These are phyloP conservation scores for Cutaneotrichosporon spelunceum DNA, from an alignment of 1,284 basidiomycete genomes.

Conservation along the genomic window DNA sequence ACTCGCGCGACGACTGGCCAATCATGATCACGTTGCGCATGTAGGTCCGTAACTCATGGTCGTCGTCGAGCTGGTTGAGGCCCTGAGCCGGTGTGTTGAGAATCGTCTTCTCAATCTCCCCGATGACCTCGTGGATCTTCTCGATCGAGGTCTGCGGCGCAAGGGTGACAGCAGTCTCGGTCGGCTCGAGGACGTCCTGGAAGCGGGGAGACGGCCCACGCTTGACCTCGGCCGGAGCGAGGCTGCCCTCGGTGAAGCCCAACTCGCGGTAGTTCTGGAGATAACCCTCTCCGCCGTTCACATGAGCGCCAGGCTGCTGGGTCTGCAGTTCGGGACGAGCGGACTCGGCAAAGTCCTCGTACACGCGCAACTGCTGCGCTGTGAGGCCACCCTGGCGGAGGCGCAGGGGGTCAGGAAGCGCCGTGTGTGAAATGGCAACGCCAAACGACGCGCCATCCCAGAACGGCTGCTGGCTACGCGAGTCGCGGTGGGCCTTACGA, in stretches of 20 bases:
- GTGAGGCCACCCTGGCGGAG: constrained; percentile 81
- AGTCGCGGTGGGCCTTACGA: constrained; percentile 80
- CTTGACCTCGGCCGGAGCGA: constrained; percentile 36
- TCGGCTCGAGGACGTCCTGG: constrained; percentile 31
- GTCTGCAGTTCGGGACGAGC: constrained; percentile 23
- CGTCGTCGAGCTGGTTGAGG: constrained; percentile 67
- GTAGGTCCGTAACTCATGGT: constrained; percentile 79
- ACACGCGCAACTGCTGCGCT: constrained; percentile 78
- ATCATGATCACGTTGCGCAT: constrained; percentile 76
- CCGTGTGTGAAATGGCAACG: constrained; percentile 69
- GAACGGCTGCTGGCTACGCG: constrained; percentile 62
- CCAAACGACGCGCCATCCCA: constrained; percentile 73
- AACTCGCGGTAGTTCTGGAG: constrained; percentile 32
- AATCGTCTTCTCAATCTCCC: constrained; percentile 76
- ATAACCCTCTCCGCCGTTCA: constrained; percentile 28
- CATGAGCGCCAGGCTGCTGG: constrained; percentile 12
- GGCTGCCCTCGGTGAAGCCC: constrained; percentile 26
- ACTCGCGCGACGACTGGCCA: constrained; percentile 74
- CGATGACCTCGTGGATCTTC: constrained; percentile 60
- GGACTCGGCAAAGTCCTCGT: constrained; percentile 83
- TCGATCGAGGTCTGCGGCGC: constrained; percentile 45
- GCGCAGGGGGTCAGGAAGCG: constrained; percentile 83
- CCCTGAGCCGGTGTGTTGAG: constrained; percentile 62
- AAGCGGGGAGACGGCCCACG: constrained; percentile 35
- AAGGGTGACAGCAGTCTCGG: constrained; percentile 27